Percentiles rank a stretch among this genome's conserved stretches.
These are phyloP conservation scores for Liquidambar formosana DNA, from an alignment of 164 flowering plant genomes.

Conservation along the genomic window DNA sequence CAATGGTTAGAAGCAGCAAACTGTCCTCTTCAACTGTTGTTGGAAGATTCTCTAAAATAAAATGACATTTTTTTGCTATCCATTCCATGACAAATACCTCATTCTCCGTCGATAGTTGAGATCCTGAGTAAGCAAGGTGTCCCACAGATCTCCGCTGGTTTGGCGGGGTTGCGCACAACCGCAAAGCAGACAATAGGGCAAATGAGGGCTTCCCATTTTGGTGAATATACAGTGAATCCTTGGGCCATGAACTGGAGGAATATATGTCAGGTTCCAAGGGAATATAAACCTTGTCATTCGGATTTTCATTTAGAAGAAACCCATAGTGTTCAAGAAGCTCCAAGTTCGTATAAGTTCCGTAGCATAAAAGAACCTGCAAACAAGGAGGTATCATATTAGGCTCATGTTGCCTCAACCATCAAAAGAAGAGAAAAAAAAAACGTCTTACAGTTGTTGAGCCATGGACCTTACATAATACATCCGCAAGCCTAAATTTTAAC, in stretches of 20 bases:
- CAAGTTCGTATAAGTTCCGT: slow-evolving; percentile 87
- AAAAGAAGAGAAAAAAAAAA: no score
- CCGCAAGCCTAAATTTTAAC: no score
- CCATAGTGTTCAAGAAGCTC: slow-evolving; percentile 99
- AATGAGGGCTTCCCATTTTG: slow-evolving; percentile 82
- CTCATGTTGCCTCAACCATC: no score
- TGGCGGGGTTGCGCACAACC: slow-evolving; percentile 72
- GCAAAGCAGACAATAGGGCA: slow-evolving; percentile 68
- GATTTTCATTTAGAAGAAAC: slow-evolving; percentile 67
- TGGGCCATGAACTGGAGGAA: slow-evolving; percentile 58
- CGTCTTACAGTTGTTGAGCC: no score
- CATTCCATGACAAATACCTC: slow-evolving; percentile 64
- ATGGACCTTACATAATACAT: no score
- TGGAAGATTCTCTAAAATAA: slow-evolving; percentile 45
- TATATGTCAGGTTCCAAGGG: slow-evolving; percentile 50
- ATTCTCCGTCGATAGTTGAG: slow-evolving; percentile 59
- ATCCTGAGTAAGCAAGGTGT: slow-evolving; percentile 78
- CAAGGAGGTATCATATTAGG: neutral
- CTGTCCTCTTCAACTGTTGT: slow-evolving; percentile 64
- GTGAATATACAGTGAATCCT: slow-evolving; percentile 62
- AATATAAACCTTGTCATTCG: slow-evolving; percentile 77
- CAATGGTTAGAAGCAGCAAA: slow-evolving; percentile 37
- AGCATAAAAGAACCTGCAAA: slow-evolving; percentile 81
- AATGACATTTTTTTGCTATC: slow-evolving; percentile 44
- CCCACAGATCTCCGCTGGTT: slow-evolving; percentile 53